phyloP scores from a whole-genome alignment of 2,329 filamentous ascomycete species.

The Diaporthe vaccinii region DNA sequence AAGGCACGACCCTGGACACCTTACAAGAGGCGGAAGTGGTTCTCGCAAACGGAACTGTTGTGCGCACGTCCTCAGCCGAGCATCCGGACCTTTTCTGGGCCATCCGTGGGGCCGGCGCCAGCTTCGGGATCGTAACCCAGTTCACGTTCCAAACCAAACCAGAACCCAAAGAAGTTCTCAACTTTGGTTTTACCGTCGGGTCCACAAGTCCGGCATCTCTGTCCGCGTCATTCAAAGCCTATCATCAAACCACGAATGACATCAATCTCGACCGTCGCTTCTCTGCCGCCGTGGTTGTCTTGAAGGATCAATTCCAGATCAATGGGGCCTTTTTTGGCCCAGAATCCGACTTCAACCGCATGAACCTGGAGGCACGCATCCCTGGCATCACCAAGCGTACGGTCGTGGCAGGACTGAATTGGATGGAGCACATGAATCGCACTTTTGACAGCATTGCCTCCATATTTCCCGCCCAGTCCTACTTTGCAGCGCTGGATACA shows the following conservation, averaged over 20 bases:
- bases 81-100: conserved; percentile 59
- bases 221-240: not conserved
- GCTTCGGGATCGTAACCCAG: conserved; percentile 58
- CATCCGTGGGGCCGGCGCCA: conserved; percentile 56
- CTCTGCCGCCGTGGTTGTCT: not conserved
- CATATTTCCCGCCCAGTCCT: not conserved
- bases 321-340: not conserved
- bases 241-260: not conserved
- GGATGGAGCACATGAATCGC: conserved; percentile 3
- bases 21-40: not conserved
- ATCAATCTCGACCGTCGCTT: not conserved
- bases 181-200: not conserved
- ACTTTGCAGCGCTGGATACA: not conserved
- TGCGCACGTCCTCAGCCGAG: not conserved
- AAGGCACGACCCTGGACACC: not conserved
- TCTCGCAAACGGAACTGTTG: not conserved
- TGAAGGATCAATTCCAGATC: not conserved
- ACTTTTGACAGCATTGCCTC: not conserved
- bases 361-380: not conserved
- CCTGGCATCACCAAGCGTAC: not conserved
- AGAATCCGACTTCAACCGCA: not conserved
- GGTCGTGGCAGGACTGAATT: not conserved
- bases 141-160: not conserved
- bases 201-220: not conserved
- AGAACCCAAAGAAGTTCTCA: conserved; percentile 1